phyloP scores from a whole-genome alignment of 2,329 filamentous ascomycete genomes.

The Penicillium sp. region DNA sequence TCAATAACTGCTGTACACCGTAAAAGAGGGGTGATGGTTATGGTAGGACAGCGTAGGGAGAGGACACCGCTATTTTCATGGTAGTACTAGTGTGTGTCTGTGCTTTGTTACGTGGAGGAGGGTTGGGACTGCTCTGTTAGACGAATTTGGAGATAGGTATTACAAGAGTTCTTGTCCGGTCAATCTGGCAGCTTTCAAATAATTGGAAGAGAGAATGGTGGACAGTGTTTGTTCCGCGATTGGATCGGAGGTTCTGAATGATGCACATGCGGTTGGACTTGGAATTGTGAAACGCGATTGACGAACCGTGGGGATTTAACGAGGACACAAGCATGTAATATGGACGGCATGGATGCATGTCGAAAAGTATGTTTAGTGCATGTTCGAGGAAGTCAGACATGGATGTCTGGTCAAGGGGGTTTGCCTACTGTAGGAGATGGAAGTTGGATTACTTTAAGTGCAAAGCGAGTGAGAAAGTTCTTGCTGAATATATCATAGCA shows the following conservation, averaged over 20 bases:
- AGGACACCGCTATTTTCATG: not conserved
- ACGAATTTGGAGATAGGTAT: not conserved
- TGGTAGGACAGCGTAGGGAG: not conserved
- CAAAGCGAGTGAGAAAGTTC: too few species aligned
- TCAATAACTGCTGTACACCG: too few species aligned
- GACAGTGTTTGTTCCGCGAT: constrained; percentile 1
- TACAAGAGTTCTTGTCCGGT: not conserved
- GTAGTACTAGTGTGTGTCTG: not conserved
- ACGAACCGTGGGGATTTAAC: not conserved
- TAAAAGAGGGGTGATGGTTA: not conserved
- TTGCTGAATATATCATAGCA: not conserved
- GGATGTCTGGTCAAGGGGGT: not conserved
- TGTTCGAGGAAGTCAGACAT: not conserved
- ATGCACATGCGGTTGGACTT: not conserved
- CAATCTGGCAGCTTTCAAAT: not conserved
- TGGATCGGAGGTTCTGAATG: constrained; percentile 3
- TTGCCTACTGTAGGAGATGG: not conserved
- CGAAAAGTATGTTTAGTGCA: not conserved
- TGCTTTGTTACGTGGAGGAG: not conserved
- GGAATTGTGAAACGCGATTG: not conserved
- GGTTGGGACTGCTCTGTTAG: not conserved
- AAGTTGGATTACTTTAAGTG: not conserved
- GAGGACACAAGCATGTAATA: not conserved
- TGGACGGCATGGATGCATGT: not conserved
- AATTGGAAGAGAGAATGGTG: not conserved